These are phyloP conservation scores for Stagonosporopsis rhizophila DNA, from an alignment of 2,329 filamentous ascomycete species.

Conservation along the genomic window DNA sequence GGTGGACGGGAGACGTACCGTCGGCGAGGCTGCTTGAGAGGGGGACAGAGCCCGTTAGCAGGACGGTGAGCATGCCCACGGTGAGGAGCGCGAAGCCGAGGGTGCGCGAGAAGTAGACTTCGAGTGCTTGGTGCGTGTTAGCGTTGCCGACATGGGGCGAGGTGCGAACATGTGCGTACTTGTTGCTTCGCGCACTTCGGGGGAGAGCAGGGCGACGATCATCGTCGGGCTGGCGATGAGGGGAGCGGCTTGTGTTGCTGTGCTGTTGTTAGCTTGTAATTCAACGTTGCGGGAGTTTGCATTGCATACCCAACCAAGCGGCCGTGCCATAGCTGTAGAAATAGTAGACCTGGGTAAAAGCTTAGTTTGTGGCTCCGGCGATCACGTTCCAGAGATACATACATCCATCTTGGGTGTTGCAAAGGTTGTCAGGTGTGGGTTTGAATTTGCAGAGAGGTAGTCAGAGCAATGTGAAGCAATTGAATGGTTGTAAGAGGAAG, in stretches of 20 bases:
- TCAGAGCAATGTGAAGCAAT: not conserved
- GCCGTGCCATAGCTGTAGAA: conserved; percentile 54
- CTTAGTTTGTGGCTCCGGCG: not conserved
- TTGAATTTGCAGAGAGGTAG: not conserved
- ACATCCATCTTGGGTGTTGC: conserved; percentile 17
- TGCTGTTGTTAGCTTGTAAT: conserved; percentile 16
- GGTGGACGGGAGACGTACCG: conserved; percentile 25
- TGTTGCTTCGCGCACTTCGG: conserved; percentile 63
- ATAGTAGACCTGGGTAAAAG: conserved; percentile 48
- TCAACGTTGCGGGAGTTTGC: too few species aligned
- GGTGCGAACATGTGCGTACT: conserved; percentile 51
- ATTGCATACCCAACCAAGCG: conserved; percentile 48
- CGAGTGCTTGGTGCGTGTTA: conserved; percentile 58
- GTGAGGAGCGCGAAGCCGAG: conserved; percentile 72
- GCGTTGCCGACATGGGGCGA: too few species aligned
- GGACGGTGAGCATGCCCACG: conserved; percentile 68
- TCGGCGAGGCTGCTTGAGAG: conserved; percentile 59
- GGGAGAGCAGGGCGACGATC: conserved; percentile 65
- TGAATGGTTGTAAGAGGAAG: not conserved
- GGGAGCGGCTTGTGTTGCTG: conserved; percentile 56
- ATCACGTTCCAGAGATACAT: not conserved
- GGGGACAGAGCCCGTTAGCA: conserved; percentile 75
- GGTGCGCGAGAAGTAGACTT: conserved; percentile 76
- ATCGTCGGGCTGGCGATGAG: conserved; percentile 67
- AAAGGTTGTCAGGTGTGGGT: not conserved